Percentiles rank a stretch among this genome's conserved stretches.
These are phyloP conservation scores for Globisporangium paddicum DNA, from an alignment of 352 stramenopile species.

Conservation along the genomic window DNA sequence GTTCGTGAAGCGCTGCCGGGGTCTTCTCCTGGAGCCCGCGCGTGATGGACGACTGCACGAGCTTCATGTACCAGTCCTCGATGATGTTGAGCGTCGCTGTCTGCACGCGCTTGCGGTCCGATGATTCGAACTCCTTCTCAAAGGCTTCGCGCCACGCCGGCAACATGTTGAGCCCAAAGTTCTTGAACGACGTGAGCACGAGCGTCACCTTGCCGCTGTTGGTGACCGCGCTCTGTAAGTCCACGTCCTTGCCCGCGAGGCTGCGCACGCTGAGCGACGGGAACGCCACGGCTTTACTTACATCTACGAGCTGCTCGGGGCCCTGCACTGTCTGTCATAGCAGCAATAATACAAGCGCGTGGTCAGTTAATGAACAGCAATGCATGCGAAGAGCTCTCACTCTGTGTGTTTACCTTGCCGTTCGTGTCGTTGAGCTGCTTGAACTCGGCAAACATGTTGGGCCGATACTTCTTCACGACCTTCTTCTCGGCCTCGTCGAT, in stretches of 20 bases:
- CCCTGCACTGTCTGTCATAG: constrained; percentile 35
- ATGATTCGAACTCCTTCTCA: constrained; percentile 27
- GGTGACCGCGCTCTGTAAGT: constrained; percentile 51
- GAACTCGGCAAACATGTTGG: constrained; percentile 87
- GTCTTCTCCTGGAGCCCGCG: constrained; percentile 52
- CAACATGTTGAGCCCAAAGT: constrained; percentile 81
- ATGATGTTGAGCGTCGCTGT: constrained; percentile 79
- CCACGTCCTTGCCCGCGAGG: constrained; percentile 34
- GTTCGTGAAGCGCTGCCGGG: constrained; percentile 35
- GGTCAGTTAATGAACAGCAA: not conserved
- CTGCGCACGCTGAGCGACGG: constrained; percentile 52
- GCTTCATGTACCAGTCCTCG: constrained; percentile 88
- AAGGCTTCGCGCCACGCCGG: constrained; percentile 72
- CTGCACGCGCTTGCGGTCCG: constrained; percentile 31
- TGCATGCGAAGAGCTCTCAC: not conserved
- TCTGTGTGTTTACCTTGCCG: constrained; percentile 47
- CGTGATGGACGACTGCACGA: constrained; percentile 66
- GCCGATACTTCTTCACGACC: constrained; percentile 80
- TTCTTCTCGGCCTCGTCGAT: constrained; percentile 84
- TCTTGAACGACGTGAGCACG: constrained; percentile 83
- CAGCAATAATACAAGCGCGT: not conserved
- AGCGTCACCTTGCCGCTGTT: constrained; percentile 52
- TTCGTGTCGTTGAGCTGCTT: constrained; percentile 87
- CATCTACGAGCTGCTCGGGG: constrained; percentile 39
- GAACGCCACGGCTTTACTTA: constrained; percentile 50